Percentiles rank a stretch among this genome's conserved stretches.
phyloP scores from a whole-genome alignment of 1,284 basidiomycete genomes.

The Ustilago curta region DNA sequence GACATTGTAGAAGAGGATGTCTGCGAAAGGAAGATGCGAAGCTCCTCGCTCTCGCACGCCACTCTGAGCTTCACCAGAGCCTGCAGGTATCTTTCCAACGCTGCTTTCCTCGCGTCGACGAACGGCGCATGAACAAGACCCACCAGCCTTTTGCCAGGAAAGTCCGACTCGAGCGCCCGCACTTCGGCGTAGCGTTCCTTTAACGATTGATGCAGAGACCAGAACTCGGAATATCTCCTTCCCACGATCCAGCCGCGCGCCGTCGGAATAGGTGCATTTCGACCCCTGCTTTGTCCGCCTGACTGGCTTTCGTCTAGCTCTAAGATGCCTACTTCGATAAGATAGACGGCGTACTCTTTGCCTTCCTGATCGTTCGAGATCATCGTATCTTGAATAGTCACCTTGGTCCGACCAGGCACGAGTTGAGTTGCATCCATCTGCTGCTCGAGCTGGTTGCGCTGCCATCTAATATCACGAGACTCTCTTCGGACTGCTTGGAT shows the following conservation, averaged over 20 bases:
- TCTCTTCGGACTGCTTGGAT: slow-evolving; percentile 84
- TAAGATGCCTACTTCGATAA: slow-evolving; percentile 81
- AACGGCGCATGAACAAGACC: slow-evolving; percentile 52
- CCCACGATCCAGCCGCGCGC: slow-evolving; percentile 88
- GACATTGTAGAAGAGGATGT: slow-evolving; percentile 19
- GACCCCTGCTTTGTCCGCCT: background rate
- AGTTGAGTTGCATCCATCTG: slow-evolving; percentile 93
- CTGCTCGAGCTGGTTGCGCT: slow-evolving; percentile 74
- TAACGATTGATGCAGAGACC: slow-evolving; percentile 84
- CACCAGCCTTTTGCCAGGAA: slow-evolving; percentile 57
- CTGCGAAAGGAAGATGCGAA: slow-evolving; percentile 84
- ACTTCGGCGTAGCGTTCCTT: slow-evolving; percentile 73
- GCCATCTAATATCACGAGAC: slow-evolving; percentile 84
- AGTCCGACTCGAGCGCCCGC: slow-evolving; percentile 51
- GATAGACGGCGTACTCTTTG: slow-evolving; percentile 88
- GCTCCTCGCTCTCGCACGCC: slow-evolving; percentile 77
- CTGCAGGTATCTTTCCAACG: slow-evolving; percentile 89
- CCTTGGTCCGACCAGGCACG: slow-evolving; percentile 79
- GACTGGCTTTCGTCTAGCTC: slow-evolving; percentile 15
- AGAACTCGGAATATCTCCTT: slow-evolving; percentile 92
- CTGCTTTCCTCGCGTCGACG: slow-evolving; percentile 81
- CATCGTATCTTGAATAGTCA: slow-evolving; percentile 48
- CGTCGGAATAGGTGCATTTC: background rate
- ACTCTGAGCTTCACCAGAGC: slow-evolving; percentile 68
- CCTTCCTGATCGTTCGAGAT: slow-evolving; percentile 75